Percentiles rank a stretch among this genome's conserved stretches.
These are phyloP conservation scores for Vaccinium myrtillus DNA, from an alignment of 148 eudicot genomes.

Conservation along the genomic window DNA sequence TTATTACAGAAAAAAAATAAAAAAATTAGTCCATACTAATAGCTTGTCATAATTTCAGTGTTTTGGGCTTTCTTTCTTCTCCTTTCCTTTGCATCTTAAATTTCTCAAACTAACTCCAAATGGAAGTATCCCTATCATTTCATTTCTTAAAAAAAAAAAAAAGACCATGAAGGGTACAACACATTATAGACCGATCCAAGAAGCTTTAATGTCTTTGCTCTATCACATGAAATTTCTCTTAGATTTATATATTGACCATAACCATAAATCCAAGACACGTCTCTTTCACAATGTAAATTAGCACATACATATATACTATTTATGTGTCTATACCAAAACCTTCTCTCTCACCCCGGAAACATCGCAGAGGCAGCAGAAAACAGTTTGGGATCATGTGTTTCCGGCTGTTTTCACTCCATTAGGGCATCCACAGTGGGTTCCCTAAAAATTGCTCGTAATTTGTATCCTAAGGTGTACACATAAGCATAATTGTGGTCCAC, in stretches of 20 bases:
- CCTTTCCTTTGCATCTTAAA: background rate
- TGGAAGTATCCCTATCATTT: background rate
- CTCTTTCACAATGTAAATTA: background rate
- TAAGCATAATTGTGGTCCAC: too few species aligned
- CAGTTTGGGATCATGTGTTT: slow-evolving; percentile 14
- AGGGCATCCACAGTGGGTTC: too few species aligned
- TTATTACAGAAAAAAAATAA: too few species aligned
- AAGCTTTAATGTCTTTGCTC: background rate
- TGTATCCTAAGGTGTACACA: too few species aligned
- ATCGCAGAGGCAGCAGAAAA: background rate
- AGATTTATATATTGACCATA: background rate
- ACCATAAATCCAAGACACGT: background rate
- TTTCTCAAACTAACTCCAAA: background rate
- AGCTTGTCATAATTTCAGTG: background rate
- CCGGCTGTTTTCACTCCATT: background rate
- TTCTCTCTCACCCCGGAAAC: background rate
- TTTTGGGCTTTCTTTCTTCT: background rate
- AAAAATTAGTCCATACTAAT: too few species aligned
- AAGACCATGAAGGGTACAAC: background rate
- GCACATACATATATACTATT: too few species aligned
- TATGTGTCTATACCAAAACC: background rate
- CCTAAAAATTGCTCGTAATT: too few species aligned
- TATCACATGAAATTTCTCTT: background rate
- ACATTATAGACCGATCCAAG: background rate
- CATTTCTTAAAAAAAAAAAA: background rate